A percentile compares a stretch with the other conserved stretches of the same genome.
phyloP scores from a whole-genome alignment of 2,329 filamentous ascomycete species.

The Cladosporium sp. region DNA sequence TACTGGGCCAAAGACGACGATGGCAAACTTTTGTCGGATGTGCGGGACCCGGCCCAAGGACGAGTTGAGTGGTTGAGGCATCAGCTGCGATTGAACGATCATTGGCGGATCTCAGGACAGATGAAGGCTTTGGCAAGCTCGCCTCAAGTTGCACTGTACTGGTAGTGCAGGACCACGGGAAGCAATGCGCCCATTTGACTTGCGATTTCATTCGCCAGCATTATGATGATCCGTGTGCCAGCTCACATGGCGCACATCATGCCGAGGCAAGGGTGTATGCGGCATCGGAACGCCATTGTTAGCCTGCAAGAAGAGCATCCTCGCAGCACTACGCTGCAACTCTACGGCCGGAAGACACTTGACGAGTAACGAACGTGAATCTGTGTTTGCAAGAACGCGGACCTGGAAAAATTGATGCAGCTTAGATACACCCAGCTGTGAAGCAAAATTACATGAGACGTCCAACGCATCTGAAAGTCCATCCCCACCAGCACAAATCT shows the following conservation, averaged over 20 bases:
- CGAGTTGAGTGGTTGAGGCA: slow-evolving; percentile 5
- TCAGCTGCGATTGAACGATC: background rate
- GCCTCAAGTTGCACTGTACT: background rate
- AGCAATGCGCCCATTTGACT: background rate
- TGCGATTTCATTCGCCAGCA: too few species aligned
- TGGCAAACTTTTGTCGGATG: background rate
- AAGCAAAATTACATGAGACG: background rate
- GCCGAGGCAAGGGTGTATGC: background rate
- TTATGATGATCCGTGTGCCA: too few species aligned
- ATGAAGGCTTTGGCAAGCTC: background rate
- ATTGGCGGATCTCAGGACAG: background rate
- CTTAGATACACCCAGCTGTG: background rate
- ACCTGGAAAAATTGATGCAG: background rate
- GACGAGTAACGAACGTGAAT: background rate
- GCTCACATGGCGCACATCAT: background rate
- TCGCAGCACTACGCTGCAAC: background rate
- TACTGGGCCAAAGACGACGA: background rate
- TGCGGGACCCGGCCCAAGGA: background rate
- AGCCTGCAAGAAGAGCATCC: background rate
- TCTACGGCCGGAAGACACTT: too few species aligned
- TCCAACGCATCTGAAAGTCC: background rate
- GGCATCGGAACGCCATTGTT: background rate
- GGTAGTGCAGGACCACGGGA: background rate
- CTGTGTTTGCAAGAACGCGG: background rate
- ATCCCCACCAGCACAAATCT: background rate